These are phyloP conservation scores for Thuja plicata DNA, from an alignment of 83 land plant species.

Conservation along the genomic window DNA sequence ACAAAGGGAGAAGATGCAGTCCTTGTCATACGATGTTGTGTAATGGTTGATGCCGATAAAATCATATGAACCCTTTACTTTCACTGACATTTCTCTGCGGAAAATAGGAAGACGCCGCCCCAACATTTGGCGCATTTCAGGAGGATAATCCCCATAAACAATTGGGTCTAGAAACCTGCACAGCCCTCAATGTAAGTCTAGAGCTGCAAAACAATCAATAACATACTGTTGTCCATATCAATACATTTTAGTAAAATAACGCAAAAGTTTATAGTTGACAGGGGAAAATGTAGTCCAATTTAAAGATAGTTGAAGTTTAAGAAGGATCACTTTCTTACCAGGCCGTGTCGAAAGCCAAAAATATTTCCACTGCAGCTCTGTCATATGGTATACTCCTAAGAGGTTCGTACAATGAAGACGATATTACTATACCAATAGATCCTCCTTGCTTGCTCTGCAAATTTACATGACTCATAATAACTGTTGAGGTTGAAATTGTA, in stretches of 20 bases:
- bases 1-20: background rate
- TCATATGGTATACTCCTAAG: no score
- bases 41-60: slow-evolving; percentile 19
- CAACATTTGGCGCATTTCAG: slow-evolving; percentile 28
- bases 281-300: background rate
- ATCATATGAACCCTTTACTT: slow-evolving; percentile 24
- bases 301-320: no score
- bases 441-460: background rate
- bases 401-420: no score
- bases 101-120: slow-evolving; percentile 34
- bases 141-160: slow-evolving; percentile 54
- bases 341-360: no score
- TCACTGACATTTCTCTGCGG: background rate
- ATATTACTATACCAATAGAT: no score
- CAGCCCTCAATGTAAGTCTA: no score
- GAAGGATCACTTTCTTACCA: no score
- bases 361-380: no score
- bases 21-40: background rate
- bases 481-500: no score
- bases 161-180: slow-evolving; percentile 58
- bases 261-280: no score
- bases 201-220: no score
- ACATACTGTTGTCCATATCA: background rate
- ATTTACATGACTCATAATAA: background rate
- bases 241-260: no score